A percentile compares a stretch with the other conserved stretches of the same genome.
phyloP scores from a whole-genome alignment of 257 asterid species.

The Plantago major region DNA sequence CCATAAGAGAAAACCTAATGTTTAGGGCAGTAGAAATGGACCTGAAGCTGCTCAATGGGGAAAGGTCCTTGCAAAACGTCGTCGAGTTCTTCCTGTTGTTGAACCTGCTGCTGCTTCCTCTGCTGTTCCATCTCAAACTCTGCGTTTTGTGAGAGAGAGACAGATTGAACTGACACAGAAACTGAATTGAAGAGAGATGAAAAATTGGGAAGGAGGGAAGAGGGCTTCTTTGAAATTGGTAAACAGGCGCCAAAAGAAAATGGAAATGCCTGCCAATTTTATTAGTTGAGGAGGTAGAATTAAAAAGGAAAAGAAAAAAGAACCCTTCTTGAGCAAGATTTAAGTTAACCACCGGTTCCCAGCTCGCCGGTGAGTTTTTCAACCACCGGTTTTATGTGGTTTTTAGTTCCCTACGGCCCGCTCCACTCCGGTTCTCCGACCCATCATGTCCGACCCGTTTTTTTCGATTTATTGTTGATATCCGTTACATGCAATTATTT shows the following conservation, averaged over 20 bases:
- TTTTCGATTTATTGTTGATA: no score
- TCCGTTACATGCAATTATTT: no score
- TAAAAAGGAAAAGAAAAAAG: neutral
- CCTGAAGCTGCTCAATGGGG: conserved; percentile 88
- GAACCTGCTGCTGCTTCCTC: conserved; percentile 43
- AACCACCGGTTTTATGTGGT: no score
- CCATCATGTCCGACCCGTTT: no score
- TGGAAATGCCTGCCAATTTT: no score
- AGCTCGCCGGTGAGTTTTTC: no score
- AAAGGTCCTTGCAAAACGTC: conserved; percentile 77
- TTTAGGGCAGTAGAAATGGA: conserved; percentile 11
- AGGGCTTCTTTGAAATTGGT: conserved; percentile 24
- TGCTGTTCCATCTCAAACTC: conserved; percentile 63
- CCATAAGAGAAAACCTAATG: neutral
- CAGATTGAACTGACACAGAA: conserved; percentile 19
- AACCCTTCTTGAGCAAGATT: conserved; percentile 14
- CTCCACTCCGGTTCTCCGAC: no score
- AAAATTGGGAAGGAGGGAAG: neutral
- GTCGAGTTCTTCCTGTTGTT: conserved; percentile 54
- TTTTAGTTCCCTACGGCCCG: no score
- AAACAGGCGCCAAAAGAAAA: conserved; percentile 36
- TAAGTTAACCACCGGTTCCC: no score
- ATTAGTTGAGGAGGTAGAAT: neutral
- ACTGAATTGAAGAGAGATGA: neutral
- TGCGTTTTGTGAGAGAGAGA: conserved; percentile 5